Percentiles rank a stretch among this genome's conserved stretches.
Conservation (phyloP, 768 basidiomycete genomes). For the Filobasidium floriforme region DNA sequence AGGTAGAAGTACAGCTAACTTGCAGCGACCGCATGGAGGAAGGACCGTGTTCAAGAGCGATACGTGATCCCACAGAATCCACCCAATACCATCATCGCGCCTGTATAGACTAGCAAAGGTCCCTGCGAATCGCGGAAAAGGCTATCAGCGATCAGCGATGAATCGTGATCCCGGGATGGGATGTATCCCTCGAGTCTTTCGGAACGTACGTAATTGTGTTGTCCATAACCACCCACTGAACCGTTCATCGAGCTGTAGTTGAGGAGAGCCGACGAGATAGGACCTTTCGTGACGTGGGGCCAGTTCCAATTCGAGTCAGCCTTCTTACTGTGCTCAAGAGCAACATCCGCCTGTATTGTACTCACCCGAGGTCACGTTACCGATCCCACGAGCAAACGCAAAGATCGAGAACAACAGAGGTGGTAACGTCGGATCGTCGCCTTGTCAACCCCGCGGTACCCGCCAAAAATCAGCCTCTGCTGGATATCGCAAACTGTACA, state of each 20-base stretch:
- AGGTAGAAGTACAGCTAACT: too few relatives aligned
- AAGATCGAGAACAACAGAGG: slow-evolving; percentile 33
- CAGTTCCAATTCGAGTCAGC: too few relatives aligned
- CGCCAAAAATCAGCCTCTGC: too few relatives aligned
- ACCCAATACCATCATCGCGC: slow-evolving; percentile 29
- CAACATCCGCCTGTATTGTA: too few relatives aligned
- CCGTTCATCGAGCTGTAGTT: slow-evolving; percentile 26
- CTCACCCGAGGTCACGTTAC: slow-evolving; percentile 36
- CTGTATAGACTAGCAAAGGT: slow-evolving; percentile 32
- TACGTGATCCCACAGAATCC: slow-evolving; percentile 4
- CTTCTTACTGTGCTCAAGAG: too few relatives aligned
- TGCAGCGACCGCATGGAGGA: too few relatives aligned
- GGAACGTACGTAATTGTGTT: slow-evolving; percentile 38
- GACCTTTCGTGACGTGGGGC: slow-evolving; percentile 26
- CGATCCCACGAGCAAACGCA: slow-evolving; percentile 32
- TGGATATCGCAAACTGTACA: too few relatives aligned
- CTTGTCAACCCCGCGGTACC: slow-evolving; percentile 18
- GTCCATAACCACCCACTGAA: slow-evolving; percentile 35
- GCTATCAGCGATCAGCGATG: too few relatives aligned
- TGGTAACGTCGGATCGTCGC: slow-evolving; percentile 31
- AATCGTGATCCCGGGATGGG: too few relatives aligned
- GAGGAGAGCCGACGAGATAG: slow-evolving; percentile 34
- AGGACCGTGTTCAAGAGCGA: background rate
- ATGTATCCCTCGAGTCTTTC: too few relatives aligned
- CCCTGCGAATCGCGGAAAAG: slow-evolving; percentile 20